Evolutionary conservation across 2,329 filamentous ascomycete species (phyloP).

Genomic region (Colletotrichum orbiculare): DNA sequence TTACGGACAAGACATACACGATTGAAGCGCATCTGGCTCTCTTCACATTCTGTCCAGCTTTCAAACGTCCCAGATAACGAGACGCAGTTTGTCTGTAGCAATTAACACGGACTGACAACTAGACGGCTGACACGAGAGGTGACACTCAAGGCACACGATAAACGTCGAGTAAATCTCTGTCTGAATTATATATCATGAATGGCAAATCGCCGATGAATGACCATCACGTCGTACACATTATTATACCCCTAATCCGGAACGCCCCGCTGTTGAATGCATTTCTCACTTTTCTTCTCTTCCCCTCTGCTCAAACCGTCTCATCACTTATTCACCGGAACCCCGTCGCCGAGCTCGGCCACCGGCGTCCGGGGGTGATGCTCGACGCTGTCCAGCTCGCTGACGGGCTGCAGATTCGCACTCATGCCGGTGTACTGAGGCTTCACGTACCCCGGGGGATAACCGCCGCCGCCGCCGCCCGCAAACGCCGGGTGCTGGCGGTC

Average conservation of each 20-base stretch:
- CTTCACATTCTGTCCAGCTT: too few species aligned
- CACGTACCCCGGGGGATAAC: neutral
- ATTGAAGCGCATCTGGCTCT: too few species aligned
- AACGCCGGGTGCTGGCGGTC: conserved; percentile 17
- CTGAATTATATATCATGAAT: too few species aligned
- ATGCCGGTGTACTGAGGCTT: neutral
- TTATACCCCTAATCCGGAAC: conserved; percentile 1
- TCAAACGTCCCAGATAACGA: too few species aligned
- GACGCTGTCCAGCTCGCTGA: conserved; percentile 26
- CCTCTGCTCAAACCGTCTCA: neutral
- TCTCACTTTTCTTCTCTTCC: neutral
- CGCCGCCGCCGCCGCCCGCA: conserved; percentile 19
- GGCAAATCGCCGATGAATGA: too few species aligned
- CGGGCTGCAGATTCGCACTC: conserved; percentile 6
- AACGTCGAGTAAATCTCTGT: neutral
- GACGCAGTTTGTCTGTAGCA: too few species aligned
- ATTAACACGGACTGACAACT: too few species aligned
- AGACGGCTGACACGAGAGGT: too few species aligned
- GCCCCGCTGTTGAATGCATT: neutral
- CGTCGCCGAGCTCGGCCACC: conserved; percentile 23
- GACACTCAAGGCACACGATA: neutral
- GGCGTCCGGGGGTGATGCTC: neutral
- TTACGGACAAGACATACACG: too few species aligned
- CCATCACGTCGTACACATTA: neutral
- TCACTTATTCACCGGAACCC: neutral